Evolutionary conservation across 164 flowering plant species (phyloP).

Genomic region (Dillenia turbinata): DNA sequence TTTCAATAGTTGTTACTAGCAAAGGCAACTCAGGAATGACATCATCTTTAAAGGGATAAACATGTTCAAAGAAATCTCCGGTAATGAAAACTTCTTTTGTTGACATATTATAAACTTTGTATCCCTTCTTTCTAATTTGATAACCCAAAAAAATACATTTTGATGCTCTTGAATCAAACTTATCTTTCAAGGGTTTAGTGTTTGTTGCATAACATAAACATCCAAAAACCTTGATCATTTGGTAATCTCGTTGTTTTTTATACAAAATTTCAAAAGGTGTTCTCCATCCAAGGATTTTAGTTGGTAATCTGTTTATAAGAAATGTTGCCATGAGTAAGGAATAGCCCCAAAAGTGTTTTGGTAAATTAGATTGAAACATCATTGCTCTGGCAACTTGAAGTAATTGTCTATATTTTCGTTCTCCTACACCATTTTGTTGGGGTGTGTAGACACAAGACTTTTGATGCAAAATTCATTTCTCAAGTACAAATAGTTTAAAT

Average conservation of each 20-base stretch:
- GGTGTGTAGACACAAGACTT: constrained; percentile 7
- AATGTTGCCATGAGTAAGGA: constrained; percentile 8
- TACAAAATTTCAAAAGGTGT: constrained; percentile 5
- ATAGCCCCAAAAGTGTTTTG: constrained; percentile 13
- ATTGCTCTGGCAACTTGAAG: constrained; percentile 10
- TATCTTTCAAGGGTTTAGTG: background rate
- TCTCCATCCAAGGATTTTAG: background rate
- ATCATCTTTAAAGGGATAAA: background rate
- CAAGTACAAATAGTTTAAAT: background rate
- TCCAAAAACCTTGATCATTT: constrained; percentile 7
- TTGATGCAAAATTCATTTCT: constrained; percentile 5
- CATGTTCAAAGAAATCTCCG: background rate
- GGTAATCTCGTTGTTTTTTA: background rate
- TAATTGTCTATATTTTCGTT: constrained; percentile 13
- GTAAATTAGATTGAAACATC: constrained; percentile 6
- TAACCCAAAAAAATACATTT: background rate
- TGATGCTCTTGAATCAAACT: background rate
- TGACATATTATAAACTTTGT: background rate
- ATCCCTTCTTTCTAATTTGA: background rate
- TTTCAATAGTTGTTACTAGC: too few relatives aligned
- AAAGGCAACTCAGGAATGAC: too few relatives aligned
- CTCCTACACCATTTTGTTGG: constrained; percentile 14
- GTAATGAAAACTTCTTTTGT: background rate
- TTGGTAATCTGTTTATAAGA: background rate
- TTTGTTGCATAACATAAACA: constrained; percentile 6